phyloP scores from a whole-genome alignment of 257 asterid genomes.

The Datura wrightii region DNA sequence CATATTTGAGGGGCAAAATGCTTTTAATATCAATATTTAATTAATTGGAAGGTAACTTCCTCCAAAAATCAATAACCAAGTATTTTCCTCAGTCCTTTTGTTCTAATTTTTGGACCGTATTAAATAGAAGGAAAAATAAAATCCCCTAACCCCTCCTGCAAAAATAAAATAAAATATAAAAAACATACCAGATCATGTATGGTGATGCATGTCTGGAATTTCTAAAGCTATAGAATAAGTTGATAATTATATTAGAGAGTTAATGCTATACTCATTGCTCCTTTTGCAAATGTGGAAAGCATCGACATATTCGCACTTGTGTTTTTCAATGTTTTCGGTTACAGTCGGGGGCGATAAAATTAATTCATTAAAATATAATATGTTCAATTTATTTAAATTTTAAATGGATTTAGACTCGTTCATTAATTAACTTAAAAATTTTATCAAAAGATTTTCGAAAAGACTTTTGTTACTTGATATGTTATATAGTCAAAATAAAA shows the following conservation, averaged over 20 bases:
- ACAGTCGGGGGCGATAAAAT: not conserved
- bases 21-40: not conserved
- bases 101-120: not conserved
- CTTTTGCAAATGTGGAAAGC: not conserved
- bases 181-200: constrained; percentile 3
- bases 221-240: not conserved
- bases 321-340: not conserved
- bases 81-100: not conserved
- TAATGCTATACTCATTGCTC: not conserved
- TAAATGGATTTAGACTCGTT: too few relatives aligned
- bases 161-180: not conserved
- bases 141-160: too few relatives aligned
- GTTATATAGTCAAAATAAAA: too few relatives aligned
- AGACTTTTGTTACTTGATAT: too few relatives aligned
- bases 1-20: not conserved
- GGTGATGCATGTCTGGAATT: constrained; percentile 17
- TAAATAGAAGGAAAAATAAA: not conserved
- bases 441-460: too few relatives aligned
- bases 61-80: not conserved
- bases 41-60: not conserved
- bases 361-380: too few relatives aligned
- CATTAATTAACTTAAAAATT: too few relatives aligned
- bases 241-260: constrained; percentile 16
- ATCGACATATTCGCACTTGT: not conserved
- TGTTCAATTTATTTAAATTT: too few relatives aligned